Evolutionary conservation across 139 green algal species (phyloP).

Genomic region (Chlorella sp.): DNA sequence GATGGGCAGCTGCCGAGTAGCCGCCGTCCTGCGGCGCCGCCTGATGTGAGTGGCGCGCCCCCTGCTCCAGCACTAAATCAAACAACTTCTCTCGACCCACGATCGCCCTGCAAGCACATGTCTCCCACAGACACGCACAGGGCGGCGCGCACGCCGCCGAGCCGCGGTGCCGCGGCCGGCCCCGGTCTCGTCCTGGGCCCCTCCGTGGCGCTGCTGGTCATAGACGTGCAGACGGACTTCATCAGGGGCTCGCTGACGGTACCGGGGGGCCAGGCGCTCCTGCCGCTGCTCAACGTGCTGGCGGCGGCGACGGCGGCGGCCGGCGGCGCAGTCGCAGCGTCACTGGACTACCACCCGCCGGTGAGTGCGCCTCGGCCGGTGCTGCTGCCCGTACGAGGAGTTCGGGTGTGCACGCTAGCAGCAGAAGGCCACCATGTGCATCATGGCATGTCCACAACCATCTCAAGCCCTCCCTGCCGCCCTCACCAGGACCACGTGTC

Average conservation of each 20-base stretch:
- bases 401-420: too few species aligned
- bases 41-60: too few species aligned
- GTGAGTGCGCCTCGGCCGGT: neutral
- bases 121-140: too few species aligned
- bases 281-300: neutral
- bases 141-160: too few species aligned
- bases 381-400: neutral
- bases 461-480: neutral
- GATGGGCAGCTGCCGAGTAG: too few species aligned
- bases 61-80: too few species aligned
- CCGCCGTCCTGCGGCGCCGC: too few species aligned
- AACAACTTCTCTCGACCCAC: too few species aligned
- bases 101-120: too few species aligned
- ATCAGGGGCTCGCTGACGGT: neutral
- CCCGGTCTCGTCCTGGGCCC: neutral
- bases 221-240: conserved; percentile 1
- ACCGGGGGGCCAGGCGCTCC: neutral
- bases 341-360: conserved; percentile 11
- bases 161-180: too few species aligned
- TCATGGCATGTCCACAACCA: neutral
- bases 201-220: neutral
- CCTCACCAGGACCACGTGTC: neutral
- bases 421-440: too few species aligned
- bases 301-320: neutral
- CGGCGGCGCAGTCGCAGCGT: neutral